A percentile compares a stretch with the other conserved stretches of the same genome.
phyloP scores from a whole-genome alignment of 2,329 filamentous ascomycete species.

The Apiospora kogelbergensis region DNA sequence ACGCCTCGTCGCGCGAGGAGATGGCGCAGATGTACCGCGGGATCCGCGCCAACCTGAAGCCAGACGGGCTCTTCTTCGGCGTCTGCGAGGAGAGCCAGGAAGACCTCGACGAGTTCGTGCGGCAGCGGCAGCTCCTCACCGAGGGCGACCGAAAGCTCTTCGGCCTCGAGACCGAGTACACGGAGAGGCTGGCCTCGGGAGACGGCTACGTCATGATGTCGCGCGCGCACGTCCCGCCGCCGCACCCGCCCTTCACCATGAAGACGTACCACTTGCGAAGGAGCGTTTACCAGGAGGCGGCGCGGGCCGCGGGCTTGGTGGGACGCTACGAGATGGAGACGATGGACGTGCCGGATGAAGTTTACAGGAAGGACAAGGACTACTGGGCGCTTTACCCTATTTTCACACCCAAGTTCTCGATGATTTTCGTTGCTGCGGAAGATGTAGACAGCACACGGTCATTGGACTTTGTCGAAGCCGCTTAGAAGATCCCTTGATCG shows the following conservation, averaged over 20 bases:
- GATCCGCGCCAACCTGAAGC: slow-evolving; percentile 33
- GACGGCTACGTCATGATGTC: slow-evolving; percentile 8
- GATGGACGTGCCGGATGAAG: slow-evolving; percentile 22
- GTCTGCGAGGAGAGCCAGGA: slow-evolving; percentile 20
- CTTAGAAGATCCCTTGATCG: too few species aligned
- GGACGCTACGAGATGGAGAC: slow-evolving; percentile 26
- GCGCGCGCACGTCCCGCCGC: slow-evolving; percentile 18
- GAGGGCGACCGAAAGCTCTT: not conserved
- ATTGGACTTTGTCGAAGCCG: too few species aligned
- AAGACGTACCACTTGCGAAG: slow-evolving; percentile 26
- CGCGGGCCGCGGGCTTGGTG: slow-evolving; percentile 27
- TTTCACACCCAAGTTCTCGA: not conserved
- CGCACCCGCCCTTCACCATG: slow-evolving; percentile 19
- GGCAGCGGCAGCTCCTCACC: not conserved
- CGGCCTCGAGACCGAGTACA: not conserved
- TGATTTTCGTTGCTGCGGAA: not conserved
- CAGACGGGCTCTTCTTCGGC: slow-evolving; percentile 33
- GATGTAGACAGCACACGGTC: not conserved
- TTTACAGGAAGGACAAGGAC: not conserved
- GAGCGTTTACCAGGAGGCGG: slow-evolving; percentile 28
- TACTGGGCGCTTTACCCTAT: not conserved
- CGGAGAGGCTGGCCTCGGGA: not conserved
- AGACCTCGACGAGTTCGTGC: slow-evolving; percentile 14
- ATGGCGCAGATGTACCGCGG: slow-evolving; percentile 36
- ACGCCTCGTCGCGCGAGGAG: slow-evolving; percentile 27